Conservation (phyloP, 2,329 filamentous ascomycete species). For the Aspergillus uvarum region DNA sequence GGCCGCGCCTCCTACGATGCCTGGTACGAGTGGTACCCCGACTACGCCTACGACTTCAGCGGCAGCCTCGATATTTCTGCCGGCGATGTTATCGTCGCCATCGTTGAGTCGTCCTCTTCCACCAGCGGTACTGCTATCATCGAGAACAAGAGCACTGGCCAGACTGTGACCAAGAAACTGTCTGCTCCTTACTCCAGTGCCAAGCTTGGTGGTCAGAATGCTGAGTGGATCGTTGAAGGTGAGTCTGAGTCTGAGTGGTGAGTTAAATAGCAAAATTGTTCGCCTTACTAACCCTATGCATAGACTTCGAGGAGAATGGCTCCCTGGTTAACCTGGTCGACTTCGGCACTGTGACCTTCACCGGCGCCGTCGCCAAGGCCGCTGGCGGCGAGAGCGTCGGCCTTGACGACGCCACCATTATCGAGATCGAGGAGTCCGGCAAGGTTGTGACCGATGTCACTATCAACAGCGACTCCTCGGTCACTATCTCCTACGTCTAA, state of each 20-base stretch:
- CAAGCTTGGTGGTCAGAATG: conserved; percentile 54
- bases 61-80: conserved; percentile 44
- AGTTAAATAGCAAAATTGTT: too few relatives aligned
- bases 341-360: conserved; percentile 54
- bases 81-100: conserved; percentile 46
- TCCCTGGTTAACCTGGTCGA: conserved; percentile 47
- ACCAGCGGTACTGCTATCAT: conserved; percentile 46
- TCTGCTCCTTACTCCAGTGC: conserved; percentile 30
- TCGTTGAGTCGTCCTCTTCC: conserved; percentile 43
- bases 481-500: conserved; percentile 30
- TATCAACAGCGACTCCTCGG: conserved; percentile 17
- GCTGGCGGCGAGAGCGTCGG: conserved; percentile 31
- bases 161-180: conserved; percentile 54
- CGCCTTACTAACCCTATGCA: background rate
- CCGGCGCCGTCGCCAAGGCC: conserved; percentile 36
- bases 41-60: conserved; percentile 54
- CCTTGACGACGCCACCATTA: conserved; percentile 40
- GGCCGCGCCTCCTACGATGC: conserved; percentile 49
- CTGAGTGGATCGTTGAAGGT: conserved; percentile 56
- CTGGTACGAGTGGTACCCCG: conserved; percentile 63
- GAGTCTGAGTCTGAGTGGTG: background rate
- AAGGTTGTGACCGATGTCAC: conserved; percentile 37
- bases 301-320: conserved; percentile 42
- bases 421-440: conserved; percentile 48
- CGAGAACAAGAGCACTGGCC: conserved; percentile 53